Conservation (phyloP, 1,139 yeast species). For the Saccharomyces hybrid region DNA sequence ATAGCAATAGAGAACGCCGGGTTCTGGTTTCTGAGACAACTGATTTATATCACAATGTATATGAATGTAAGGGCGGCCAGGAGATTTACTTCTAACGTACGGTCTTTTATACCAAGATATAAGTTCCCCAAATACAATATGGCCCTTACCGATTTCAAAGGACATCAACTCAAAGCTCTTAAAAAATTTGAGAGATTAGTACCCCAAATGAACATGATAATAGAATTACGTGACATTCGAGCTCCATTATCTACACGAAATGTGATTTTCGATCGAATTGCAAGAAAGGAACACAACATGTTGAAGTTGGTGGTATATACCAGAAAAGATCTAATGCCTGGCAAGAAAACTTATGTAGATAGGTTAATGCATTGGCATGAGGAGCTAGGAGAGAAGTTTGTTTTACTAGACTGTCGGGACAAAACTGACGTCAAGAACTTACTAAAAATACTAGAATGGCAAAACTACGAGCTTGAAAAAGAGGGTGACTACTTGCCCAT, state of each 20-base stretch:
- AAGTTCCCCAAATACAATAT: slow-evolving; percentile 64
- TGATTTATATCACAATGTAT: background rate
- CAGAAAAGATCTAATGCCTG: slow-evolving; percentile 22
- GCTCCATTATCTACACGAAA: slow-evolving; percentile 85
- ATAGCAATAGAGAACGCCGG: background rate
- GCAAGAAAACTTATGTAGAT: slow-evolving; percentile 10
- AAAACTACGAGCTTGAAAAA: slow-evolving; percentile 16
- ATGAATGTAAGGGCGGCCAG: background rate
- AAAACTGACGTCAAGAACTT: slow-evolving; percentile 45
- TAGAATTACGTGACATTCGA: slow-evolving; percentile 81
- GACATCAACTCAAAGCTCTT: slow-evolving; percentile 82
- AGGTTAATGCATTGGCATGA: slow-evolving; percentile 35
- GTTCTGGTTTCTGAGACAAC: background rate
- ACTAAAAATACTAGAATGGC: slow-evolving; percentile 42
- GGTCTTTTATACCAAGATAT: slow-evolving; percentile 34
- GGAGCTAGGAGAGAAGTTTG: slow-evolving; percentile 44
- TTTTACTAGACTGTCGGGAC: slow-evolving; percentile 55
- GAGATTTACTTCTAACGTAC: slow-evolving; percentile 2
- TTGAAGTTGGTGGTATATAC: slow-evolving; percentile 29
- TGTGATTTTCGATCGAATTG: slow-evolving; percentile 63
- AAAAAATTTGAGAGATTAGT: slow-evolving; percentile 60
- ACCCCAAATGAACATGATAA: slow-evolving; percentile 70
- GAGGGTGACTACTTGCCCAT: slow-evolving; percentile 65
- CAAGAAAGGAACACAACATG: slow-evolving; percentile 43
- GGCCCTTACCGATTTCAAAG: slow-evolving; percentile 73